These are phyloP conservation scores for Mortierella claussenii DNA, from an alignment of 192 early-diverging fungal genomes.

Conservation along the genomic window DNA sequence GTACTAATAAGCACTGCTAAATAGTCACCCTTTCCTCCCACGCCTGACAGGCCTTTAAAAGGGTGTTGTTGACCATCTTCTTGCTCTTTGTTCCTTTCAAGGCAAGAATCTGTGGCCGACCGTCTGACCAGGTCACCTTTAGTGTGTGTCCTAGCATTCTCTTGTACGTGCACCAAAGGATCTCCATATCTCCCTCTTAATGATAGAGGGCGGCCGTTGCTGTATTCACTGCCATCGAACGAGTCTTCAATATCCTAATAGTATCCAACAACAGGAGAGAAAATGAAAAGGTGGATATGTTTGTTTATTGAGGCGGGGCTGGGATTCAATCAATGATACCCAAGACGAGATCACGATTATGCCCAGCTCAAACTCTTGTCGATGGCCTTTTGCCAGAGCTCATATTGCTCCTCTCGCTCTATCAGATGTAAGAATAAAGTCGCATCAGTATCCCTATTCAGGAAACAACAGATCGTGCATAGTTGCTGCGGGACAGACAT, in stretches of 20 bases:
- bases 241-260: neutral
- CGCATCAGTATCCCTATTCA: neutral
- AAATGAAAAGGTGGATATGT: neutral
- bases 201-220: neutral
- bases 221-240: neutral
- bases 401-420: constrained; percentile 70
- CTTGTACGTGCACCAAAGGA: neutral
- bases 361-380: constrained; percentile 35
- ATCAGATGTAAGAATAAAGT: constrained; percentile 58
- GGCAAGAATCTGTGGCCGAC: no score
- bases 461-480: neutral
- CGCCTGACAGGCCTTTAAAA: no score
- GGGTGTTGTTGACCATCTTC: no score
- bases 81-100: no score
- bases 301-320: no score
- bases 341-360: no score
- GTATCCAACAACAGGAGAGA: neutral
- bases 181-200: neutral
- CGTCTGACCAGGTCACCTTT: no score
- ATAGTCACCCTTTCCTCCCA: no score
- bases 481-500: neutral
- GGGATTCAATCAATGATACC: no score
- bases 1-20: no score
- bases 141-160: no score
- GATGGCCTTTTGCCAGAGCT: constrained; percentile 82